phyloP scores from a whole-genome alignment of 257 asterid genomes.

The Linaria vulgaris region DNA sequence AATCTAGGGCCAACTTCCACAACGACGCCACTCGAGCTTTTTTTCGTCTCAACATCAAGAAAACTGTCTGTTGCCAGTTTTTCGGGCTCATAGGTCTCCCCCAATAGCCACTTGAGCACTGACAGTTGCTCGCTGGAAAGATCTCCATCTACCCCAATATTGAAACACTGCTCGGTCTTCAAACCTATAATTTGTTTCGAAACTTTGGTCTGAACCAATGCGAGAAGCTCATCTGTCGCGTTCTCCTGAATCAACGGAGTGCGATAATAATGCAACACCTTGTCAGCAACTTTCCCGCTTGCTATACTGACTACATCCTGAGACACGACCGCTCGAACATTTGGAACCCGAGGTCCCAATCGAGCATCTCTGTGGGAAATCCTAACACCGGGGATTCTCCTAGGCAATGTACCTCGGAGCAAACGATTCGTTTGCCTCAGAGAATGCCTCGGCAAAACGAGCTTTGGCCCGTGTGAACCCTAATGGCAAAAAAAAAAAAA shows the following conservation, averaged over 20 bases:
- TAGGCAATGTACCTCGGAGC: constrained; percentile 53
- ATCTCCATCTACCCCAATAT: constrained; percentile 59
- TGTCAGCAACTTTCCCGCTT: constrained; percentile 32
- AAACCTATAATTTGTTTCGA: constrained; percentile 58
- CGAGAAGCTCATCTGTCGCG: constrained; percentile 69
- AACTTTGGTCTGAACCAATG: constrained; percentile 53
- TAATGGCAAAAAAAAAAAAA: constrained; percentile 26
- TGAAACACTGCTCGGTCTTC: constrained; percentile 85
- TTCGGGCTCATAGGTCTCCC: constrained; percentile 84
- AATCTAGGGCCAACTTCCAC: constrained; percentile 88
- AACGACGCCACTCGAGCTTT: constrained; percentile 33
- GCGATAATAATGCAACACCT: constrained; percentile 71
- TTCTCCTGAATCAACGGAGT: constrained; percentile 59
- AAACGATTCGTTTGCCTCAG: constrained; percentile 39
- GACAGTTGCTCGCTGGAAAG: constrained; percentile 55
- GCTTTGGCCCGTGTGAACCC: constrained; percentile 57
- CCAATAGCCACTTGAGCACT: constrained; percentile 77
- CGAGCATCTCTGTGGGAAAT: constrained; percentile 28
- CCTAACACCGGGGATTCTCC: constrained; percentile 20
- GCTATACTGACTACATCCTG: constrained; percentile 39
- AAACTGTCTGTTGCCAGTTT: constrained; percentile 65
- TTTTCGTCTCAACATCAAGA: constrained; percentile 46
- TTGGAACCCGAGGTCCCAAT: constrained; percentile 26
- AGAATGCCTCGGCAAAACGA: constrained; percentile 41
- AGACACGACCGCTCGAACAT: constrained; percentile 50